phyloP scores from a whole-genome alignment of 2,329 filamentous ascomycete genomes.

The Aspergillus ruber region DNA sequence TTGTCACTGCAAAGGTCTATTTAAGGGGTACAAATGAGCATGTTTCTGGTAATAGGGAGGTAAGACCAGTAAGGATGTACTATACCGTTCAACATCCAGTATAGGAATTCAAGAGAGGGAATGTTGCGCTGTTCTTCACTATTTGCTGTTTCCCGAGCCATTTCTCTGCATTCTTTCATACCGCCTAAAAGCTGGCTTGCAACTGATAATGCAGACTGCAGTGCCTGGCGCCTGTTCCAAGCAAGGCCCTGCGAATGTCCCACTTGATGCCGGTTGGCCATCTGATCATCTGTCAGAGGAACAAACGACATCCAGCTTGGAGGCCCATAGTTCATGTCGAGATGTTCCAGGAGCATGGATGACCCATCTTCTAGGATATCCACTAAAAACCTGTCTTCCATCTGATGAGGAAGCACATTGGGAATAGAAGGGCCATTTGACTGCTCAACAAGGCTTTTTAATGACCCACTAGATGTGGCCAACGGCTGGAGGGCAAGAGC shows the following conservation, averaged over 20 bases:
- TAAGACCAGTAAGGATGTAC: not conserved
- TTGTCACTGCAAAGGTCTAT: slow-evolving; percentile 12
- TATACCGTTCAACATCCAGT: slow-evolving; percentile 18
- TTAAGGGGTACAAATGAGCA: not conserved
- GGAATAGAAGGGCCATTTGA: too few species aligned
- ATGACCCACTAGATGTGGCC: too few species aligned
- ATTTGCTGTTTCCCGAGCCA: not conserved
- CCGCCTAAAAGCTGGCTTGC: slow-evolving; percentile 6
- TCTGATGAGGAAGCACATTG: too few species aligned
- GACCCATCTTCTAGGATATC: too few species aligned
- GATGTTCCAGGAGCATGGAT: too few species aligned
- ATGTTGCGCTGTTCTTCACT: slow-evolving; percentile 1
- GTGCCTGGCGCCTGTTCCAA: slow-evolving; percentile 6
- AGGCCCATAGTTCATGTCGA: too few species aligned
- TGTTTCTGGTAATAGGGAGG: not conserved
- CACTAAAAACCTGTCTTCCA: too few species aligned
- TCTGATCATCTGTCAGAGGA: slow-evolving; percentile 12
- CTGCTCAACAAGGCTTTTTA: too few species aligned
- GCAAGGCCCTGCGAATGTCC: slow-evolving; percentile 4
- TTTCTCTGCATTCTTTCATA: not conserved
- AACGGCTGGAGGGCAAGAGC: too few species aligned
- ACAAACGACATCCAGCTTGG: slow-evolving; percentile 3
- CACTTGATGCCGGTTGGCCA: slow-evolving; percentile 8
- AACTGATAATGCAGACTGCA: slow-evolving; percentile 10
- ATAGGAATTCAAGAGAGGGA: slow-evolving; percentile 11